Conservation (phyloP, 1,284 basidiomycete species). For the Fistulinella cinereoalba region DNA sequence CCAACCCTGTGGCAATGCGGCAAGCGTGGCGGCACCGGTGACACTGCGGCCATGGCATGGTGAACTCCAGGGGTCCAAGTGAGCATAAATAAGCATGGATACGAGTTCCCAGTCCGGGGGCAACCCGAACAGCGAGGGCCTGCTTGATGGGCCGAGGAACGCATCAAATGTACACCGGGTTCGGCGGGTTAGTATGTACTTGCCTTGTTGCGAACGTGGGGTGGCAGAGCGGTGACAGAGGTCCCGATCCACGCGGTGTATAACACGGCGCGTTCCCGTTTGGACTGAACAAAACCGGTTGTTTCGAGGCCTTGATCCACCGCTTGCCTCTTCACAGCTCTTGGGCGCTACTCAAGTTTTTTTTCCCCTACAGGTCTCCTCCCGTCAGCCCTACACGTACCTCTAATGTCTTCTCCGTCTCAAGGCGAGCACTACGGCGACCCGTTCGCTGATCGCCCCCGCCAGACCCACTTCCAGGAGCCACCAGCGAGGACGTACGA, state of each 20-base stretch:
- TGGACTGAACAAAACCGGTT: conserved; percentile 28
- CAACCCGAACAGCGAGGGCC: not conserved
- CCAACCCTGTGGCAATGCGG: not conserved
- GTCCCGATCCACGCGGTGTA: conserved; percentile 32
- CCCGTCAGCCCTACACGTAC: not conserved
- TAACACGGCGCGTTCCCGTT: conserved; percentile 36
- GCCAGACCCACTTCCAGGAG: conserved; percentile 59
- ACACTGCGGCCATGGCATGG: not conserved
- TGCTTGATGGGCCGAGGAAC: not conserved
- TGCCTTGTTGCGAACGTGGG: not conserved
- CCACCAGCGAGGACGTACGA: conserved; percentile 40
- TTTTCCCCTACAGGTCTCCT: conserved; percentile 10
- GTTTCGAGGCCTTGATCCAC: conserved; percentile 13
- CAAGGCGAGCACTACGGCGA: conserved; percentile 48
- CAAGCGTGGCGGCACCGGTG: conserved; percentile 1
- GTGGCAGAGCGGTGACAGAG: conserved; percentile 28
- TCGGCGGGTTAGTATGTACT: not conserved
- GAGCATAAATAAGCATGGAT: conserved; percentile 5
- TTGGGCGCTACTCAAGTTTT: conserved; percentile 10
- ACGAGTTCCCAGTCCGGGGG: not conserved
- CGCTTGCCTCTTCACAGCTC: conserved; percentile 4
- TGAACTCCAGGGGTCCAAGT: conserved; percentile 7
- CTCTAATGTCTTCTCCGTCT: conserved; percentile 48
- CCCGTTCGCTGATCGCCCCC: conserved; percentile 67
- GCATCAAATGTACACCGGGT: not conserved